Conservation (phyloP, 2,329 filamentous ascomycete genomes). For the Fusarium cicatricum region DNA sequence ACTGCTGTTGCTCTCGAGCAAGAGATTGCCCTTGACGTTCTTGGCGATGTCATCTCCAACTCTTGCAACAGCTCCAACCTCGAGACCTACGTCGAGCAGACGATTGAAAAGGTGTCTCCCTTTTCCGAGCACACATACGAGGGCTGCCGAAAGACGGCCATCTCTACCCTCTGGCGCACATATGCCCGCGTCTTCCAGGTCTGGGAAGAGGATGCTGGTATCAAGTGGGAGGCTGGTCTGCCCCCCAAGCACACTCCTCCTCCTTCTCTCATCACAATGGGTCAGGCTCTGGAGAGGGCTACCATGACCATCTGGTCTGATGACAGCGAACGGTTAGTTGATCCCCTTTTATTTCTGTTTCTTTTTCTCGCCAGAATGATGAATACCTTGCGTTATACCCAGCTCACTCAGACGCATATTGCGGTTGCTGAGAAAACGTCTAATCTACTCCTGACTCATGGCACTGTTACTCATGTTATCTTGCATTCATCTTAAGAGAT, state of each 20-base stretch:
- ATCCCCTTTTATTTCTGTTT: conserved; percentile 24
- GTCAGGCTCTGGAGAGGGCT: conserved; percentile 82
- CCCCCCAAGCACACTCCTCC: conserved; percentile 83
- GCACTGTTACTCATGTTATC: conserved; percentile 38
- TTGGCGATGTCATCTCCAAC: conserved; percentile 91
- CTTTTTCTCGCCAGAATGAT: conserved; percentile 68
- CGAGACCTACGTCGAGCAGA: conserved; percentile 87
- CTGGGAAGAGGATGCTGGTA: conserved; percentile 75
- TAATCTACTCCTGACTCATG: conserved; percentile 52
- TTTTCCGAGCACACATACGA: conserved; percentile 91
- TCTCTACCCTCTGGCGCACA: conserved; percentile 91
- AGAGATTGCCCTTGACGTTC: conserved; percentile 94
- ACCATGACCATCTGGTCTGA: conserved; percentile 88
- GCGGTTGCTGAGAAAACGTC: conserved; percentile 88
- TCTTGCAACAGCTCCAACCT: conserved; percentile 77
- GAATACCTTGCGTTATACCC: conserved; percentile 92
- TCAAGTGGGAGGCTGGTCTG: conserved; percentile 90
- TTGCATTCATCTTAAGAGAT: conserved; percentile 26
- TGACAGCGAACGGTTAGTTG: conserved; percentile 90
- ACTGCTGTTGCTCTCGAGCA: conserved; percentile 94
- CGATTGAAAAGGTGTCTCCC: conserved; percentile 80
- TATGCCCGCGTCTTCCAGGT: conserved; percentile 92
- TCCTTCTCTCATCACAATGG: conserved; percentile 82
- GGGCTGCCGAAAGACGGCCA: conserved; percentile 89
- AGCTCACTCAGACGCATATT: conserved; percentile 98